Percentiles rank a stretch among this genome's conserved stretches.
Conservation (phyloP, 768 basidiomycete species). For the Wakefieldia striispora region DNA sequence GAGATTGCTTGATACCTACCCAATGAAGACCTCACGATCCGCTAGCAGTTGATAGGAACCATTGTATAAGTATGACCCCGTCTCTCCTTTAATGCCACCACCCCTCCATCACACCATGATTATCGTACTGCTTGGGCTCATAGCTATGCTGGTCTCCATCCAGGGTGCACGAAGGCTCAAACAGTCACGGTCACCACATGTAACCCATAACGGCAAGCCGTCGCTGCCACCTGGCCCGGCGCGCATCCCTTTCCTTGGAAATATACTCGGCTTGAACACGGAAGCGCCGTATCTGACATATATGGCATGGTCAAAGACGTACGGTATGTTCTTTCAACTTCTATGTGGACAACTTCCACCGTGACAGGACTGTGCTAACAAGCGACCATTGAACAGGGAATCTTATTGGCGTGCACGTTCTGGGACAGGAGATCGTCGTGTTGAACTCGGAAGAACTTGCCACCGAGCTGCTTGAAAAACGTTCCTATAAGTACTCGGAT, state of each 20-base stretch:
- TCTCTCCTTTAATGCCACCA: too few species aligned
- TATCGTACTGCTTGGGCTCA: not conserved
- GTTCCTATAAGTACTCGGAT: conserved; percentile 49
- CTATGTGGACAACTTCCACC: not conserved
- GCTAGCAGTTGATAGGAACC: too few species aligned
- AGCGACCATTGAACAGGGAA: not conserved
- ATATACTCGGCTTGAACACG: conserved; percentile 8
- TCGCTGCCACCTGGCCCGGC: conserved; percentile 19
- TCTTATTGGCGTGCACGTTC: conserved; percentile 20
- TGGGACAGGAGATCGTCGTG: conserved; percentile 48
- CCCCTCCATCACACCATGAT: not conserved
- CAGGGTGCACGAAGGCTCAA: not conserved
- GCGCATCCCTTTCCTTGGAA: conserved; percentile 15
- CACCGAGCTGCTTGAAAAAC: conserved; percentile 50
- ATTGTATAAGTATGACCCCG: too few species aligned
- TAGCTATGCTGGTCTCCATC: conserved; percentile 1
- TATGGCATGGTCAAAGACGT: conserved; percentile 17
- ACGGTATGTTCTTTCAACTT: too few species aligned
- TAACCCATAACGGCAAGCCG: not conserved
- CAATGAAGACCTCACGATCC: too few species aligned
- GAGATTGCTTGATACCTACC: too few species aligned
- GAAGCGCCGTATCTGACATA: conserved; percentile 13
- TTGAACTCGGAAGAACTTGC: conserved; percentile 47
- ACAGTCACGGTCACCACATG: not conserved
- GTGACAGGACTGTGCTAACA: not conserved